These are phyloP conservation scores for Diplodia sapinea DNA, from an alignment of 2,329 filamentous ascomycete species.

Conservation along the genomic window DNA sequence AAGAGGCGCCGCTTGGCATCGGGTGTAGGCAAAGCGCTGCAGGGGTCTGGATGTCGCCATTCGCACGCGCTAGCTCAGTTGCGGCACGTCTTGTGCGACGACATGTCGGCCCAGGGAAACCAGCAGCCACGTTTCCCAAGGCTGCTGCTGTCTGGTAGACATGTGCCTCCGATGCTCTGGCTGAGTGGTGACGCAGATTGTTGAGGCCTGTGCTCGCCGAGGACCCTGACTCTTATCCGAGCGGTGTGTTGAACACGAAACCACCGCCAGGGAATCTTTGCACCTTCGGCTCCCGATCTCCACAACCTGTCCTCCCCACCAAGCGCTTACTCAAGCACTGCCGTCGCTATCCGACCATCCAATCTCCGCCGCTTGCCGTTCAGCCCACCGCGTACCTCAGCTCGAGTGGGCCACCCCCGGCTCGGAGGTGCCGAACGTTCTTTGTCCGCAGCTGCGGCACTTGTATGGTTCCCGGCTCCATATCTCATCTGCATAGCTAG, in stretches of 20 bases:
- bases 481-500: background rate
- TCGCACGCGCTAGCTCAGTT: constrained; percentile 1
- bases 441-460: background rate
- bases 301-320: constrained; percentile 9
- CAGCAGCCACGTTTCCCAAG: background rate
- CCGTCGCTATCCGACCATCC: background rate
- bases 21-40: background rate
- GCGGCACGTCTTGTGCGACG: constrained; percentile 11
- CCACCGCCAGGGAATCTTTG: background rate
- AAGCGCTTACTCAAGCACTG: constrained; percentile 2
- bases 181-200: constrained; percentile 21
- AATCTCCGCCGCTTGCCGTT: background rate
- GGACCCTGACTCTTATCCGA: constrained; percentile 12
- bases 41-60: constrained; percentile 19
- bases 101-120: background rate
- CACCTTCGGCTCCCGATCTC: constrained; percentile 7
- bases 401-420: background rate
- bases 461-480: background rate
- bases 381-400: background rate
- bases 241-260: constrained; percentile 19
- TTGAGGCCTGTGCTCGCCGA: background rate
- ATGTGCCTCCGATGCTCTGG: background rate
- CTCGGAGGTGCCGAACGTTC: background rate
- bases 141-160: background rate
- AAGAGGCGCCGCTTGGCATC: constrained; percentile 16